Evolutionary conservation across 352 stramenopile species (phyloP).

Genomic region (Aphanomyces invadans): DNA sequence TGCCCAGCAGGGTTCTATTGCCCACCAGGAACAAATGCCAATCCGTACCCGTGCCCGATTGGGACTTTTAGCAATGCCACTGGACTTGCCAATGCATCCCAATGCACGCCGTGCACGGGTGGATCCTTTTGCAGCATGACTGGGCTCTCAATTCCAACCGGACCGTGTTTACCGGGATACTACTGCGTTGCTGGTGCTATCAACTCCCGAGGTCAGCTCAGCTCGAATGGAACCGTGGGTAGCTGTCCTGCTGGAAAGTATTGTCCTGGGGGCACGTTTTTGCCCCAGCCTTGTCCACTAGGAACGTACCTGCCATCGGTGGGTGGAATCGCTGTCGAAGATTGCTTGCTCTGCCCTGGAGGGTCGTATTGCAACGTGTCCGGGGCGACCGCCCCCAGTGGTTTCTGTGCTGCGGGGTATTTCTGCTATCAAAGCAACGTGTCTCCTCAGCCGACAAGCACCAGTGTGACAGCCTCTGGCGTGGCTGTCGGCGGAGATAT

Average conservation of each 20-base stretch:
- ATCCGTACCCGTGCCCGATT: slow-evolving; percentile 17
- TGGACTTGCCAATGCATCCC: slow-evolving; percentile 33
- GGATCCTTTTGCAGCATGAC: slow-evolving; percentile 71
- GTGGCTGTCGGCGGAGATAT: slow-evolving; percentile 39
- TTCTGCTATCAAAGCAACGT: slow-evolving; percentile 34
- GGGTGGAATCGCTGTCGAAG: not conserved
- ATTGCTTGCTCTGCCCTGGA: slow-evolving; percentile 44
- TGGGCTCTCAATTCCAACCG: slow-evolving; percentile 52
- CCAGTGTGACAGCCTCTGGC: slow-evolving; percentile 44
- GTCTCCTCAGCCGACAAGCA: slow-evolving; percentile 32
- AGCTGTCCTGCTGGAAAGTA: slow-evolving; percentile 69
- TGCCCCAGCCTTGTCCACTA: slow-evolving; percentile 63
- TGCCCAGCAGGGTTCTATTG: slow-evolving; percentile 80
- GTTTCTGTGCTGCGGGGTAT: slow-evolving; percentile 49
- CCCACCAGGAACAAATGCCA: slow-evolving; percentile 34
- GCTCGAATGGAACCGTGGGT: slow-evolving; percentile 56
- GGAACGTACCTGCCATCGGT: slow-evolving; percentile 36
- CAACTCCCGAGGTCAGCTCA: slow-evolving; percentile 36
- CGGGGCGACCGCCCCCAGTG: slow-evolving; percentile 26
- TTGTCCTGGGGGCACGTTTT: slow-evolving; percentile 64
- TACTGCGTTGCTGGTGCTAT: slow-evolving; percentile 61
- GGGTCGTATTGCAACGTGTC: slow-evolving; percentile 47
- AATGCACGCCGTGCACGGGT: slow-evolving; percentile 57
- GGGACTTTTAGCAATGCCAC: slow-evolving; percentile 87
- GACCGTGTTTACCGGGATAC: slow-evolving; percentile 64